Base-by-base conservation (phyloP, 345 rosid genomes). In the Syzygium aqueum region DNA sequence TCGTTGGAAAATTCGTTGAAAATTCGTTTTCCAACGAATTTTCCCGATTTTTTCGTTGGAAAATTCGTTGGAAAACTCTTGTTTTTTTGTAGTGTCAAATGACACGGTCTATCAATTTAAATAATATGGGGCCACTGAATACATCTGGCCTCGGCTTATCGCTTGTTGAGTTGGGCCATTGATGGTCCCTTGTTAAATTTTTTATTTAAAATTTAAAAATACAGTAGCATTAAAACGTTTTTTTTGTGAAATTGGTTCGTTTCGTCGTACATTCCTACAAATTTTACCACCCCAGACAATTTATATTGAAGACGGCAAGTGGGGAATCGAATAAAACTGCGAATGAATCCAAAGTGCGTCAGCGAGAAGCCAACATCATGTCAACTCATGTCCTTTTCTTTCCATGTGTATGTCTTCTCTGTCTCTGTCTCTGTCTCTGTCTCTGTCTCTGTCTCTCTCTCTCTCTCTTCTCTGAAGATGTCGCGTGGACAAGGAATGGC, bases 91-190 rank as follows among this genome's bases (percentile, higher is more conserved):
- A n/a, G n/a, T n/a, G n/a, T n/a, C n/a, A 67, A 19, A 67, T 67
- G 5, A 33, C 12, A 54, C 3, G 1, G 0, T 33, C 43, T 30
- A 30, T 19, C 46, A 8, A 67, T 67, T 33, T 6, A 33, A 30
- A 33, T 33, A 30, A 9, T 5, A 11, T 2, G 2, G 3, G 6
- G 3, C 5, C 46, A 33, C 3, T 3, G 0, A 8, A 67, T 0
- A 11, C 43, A 40, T 40, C 43, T 6, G 43, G 23, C 11, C 23
- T 28, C 23, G 1, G 21, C 13, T 67, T 15, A 30, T 30, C 10
- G 2, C 77, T 16, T 8, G 5, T 30, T 5, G 1, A 0, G 46
- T 67, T 14, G 2, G 5, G 23, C 1, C 22, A 65, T 65, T 30
- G 3, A 65, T 28, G 11, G 6, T 65, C 22, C 16, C 23, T 33